phyloP scores from a whole-genome alignment of 768 basidiomycete species.

The Mrakia blollopis region DNA sequence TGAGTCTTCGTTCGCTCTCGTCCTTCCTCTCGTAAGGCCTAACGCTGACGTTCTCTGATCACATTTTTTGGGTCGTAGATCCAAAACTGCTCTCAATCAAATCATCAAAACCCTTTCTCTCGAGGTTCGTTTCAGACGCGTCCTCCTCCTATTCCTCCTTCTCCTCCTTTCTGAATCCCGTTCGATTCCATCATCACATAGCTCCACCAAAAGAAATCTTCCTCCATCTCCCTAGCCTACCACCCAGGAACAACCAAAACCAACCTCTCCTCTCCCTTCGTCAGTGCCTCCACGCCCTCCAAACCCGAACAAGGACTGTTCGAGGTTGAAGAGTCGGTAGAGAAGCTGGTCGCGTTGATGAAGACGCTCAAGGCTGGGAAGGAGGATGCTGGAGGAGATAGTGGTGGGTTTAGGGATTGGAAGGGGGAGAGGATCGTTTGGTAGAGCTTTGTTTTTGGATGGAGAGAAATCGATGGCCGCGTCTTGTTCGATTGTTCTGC shows the following conservation, averaged over 20 bases:
- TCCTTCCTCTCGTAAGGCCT: not conserved
- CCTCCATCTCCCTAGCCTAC: conserved; percentile 41
- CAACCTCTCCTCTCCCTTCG: conserved; percentile 40
- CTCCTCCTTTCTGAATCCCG: not conserved
- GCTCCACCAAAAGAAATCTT: conserved; percentile 43
- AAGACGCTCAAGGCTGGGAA: conserved; percentile 25
- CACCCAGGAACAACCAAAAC: conserved; percentile 45
- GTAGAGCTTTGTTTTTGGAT: conserved; percentile 27
- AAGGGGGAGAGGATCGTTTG: conserved; percentile 40
- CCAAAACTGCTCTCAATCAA: conserved; percentile 49
- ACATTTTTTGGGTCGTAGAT: conserved; percentile 40
- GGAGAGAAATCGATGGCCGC: too few species aligned
- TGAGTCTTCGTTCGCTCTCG: conserved; percentile 32
- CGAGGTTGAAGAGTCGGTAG: conserved; percentile 41
- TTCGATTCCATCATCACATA: not conserved
- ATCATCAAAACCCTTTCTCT: conserved; percentile 37
- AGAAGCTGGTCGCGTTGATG: conserved; percentile 38
- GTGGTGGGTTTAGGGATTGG: conserved; percentile 43
- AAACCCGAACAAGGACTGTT: conserved; percentile 44
- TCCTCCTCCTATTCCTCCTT: not conserved
- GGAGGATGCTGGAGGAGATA: conserved; percentile 6
- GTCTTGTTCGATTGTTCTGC: too few species aligned
- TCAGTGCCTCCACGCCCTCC: conserved; percentile 37
- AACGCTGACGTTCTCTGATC: not conserved
- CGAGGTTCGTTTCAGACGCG: conserved; percentile 8